Conservation (phyloP, 2,329 filamentous ascomycete genomes). For the Tolypocladium tundrense region DNA sequence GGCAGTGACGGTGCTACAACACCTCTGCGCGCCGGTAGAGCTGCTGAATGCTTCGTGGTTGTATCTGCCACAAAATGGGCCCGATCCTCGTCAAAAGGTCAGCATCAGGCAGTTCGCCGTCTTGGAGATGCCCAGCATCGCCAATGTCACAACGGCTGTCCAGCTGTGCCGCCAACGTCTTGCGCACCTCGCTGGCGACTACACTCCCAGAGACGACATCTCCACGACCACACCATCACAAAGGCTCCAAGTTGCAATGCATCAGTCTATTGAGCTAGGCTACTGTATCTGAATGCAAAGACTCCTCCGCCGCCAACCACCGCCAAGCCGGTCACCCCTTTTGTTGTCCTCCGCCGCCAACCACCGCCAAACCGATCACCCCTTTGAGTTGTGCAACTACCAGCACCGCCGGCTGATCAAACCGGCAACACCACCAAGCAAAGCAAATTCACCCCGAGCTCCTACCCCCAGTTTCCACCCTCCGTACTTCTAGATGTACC, state of each 20-base stretch:
- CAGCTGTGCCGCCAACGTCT: too few relatives aligned
- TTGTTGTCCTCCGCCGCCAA: slow-evolving; percentile 20
- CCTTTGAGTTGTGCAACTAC: slow-evolving; percentile 14
- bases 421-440: slow-evolving; percentile 1
- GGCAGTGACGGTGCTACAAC: too few relatives aligned
- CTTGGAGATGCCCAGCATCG: too few relatives aligned
- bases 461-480: not conserved
- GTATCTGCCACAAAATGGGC: too few relatives aligned
- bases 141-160: not conserved
- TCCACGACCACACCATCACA: not conserved
- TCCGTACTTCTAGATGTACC: slow-evolving; percentile 25
- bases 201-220: not conserved
- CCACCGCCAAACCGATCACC: slow-evolving; percentile 23
- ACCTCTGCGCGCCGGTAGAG: too few relatives aligned
- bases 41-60: too few relatives aligned
- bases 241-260: not conserved
- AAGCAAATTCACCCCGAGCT: not conserved
- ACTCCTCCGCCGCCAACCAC: slow-evolving; percentile 18
- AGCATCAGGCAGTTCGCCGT: too few relatives aligned
- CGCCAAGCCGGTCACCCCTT: slow-evolving; percentile 16
- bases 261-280: not conserved
- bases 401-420: not conserved
- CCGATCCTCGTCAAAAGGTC: too few relatives aligned
- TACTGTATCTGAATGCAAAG: not conserved
- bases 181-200: not conserved